These are phyloP conservation scores for Wallemia hederae DNA, from an alignment of 1,284 basidiomycete genomes.

Conservation along the genomic window DNA sequence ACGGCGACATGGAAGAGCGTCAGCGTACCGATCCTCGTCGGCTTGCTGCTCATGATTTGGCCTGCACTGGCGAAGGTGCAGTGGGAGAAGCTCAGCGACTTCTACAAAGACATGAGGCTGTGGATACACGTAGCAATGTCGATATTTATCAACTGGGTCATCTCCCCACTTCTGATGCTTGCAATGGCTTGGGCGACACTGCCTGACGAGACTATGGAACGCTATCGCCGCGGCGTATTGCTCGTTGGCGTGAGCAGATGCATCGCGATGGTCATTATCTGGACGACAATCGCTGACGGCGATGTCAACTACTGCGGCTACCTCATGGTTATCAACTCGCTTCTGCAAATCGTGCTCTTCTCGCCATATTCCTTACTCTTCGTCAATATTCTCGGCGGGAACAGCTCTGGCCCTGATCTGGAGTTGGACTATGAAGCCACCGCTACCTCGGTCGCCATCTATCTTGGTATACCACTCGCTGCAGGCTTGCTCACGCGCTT, in stretches of 20 bases:
- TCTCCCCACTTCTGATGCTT: constrained; percentile 54
- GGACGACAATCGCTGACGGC: constrained; percentile 50
- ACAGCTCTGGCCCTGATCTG: constrained; percentile 15
- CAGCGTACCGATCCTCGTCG: constrained; percentile 36
- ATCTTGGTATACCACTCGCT: constrained; percentile 36
- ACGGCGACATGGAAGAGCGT: constrained; percentile 13
- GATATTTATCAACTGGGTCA: constrained; percentile 48
- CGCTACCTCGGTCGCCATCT: constrained; percentile 43
- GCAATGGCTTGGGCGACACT: constrained; percentile 56
- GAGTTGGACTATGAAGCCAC: constrained; percentile 33
- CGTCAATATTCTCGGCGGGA: constrained; percentile 35
- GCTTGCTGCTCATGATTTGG: constrained; percentile 72
- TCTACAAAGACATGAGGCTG: constrained; percentile 27
- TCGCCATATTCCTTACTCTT: constrained; percentile 47
- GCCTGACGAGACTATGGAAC: constrained; percentile 31
- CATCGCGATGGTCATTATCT: constrained; percentile 50
- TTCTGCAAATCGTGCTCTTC: constrained; percentile 33
- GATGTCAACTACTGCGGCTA: constrained; percentile 48
- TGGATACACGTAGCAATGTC: constrained; percentile 46
- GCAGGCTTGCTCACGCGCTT: constrained; percentile 39
- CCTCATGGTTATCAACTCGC: constrained; percentile 25
- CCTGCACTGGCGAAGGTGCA: constrained; percentile 30
- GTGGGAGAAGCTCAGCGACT: constrained; percentile 34
- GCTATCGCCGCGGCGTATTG: constrained; percentile 23
- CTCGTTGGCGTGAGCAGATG: constrained; percentile 28